Evolutionary conservation across 208 protist genomes (phyloP), one percentile per base, ranked within the genome.

Genomic region (Trypanosoma mega): DNA sequence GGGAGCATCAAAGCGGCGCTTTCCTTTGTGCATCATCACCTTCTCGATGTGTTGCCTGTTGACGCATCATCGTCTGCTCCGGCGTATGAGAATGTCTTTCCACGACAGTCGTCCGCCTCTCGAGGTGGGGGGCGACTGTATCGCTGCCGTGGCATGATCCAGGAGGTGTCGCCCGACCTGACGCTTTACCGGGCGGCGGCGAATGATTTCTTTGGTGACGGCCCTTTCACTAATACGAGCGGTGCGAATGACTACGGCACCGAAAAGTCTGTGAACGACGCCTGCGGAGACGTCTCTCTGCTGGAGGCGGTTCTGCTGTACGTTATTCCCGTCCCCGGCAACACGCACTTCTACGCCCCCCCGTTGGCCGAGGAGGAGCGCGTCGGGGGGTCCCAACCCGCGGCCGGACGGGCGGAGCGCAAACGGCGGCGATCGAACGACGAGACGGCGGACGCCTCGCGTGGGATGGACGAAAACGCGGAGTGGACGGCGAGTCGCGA

Each of bases 61-160:
- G 33, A 23, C 26, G 55, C 29, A n/a, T n/a, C n/a, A n/a, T n/a
- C n/a, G 0, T 11, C 21, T 9, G 51, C 56, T 11, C 21, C 66
- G n/a, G 8, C 12, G 20, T 5, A 60, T 21, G 43, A 48, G 3
- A 72, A 90, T 43, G 33, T 90, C 0, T 90, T 90, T 49, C 77
- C 83, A 2, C n/a, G n/a, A n/a, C n/a, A n/a, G n/a, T n/a, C n/a
- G n/a, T n/a, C n/a, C n/a, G n/a, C n/a, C n/a, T n/a, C n/a, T n/a
- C n/a, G n/a, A n/a, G n/a, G n/a, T n/a, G n/a, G n/a, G n/a, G 76
- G 70, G 9, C 56, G 59, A 33, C 63, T 91, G 9, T 84, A 68
- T 29, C 73, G 80, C 0, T 91, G 83, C 52, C 78, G 87, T 2
- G 87, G 83, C 24, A 94, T 94, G 87, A 81, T 94, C 26, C 87